Base-by-base conservation (phyloP, 177 flowering plant genomes). In the Vitis hybrid region DNA sequence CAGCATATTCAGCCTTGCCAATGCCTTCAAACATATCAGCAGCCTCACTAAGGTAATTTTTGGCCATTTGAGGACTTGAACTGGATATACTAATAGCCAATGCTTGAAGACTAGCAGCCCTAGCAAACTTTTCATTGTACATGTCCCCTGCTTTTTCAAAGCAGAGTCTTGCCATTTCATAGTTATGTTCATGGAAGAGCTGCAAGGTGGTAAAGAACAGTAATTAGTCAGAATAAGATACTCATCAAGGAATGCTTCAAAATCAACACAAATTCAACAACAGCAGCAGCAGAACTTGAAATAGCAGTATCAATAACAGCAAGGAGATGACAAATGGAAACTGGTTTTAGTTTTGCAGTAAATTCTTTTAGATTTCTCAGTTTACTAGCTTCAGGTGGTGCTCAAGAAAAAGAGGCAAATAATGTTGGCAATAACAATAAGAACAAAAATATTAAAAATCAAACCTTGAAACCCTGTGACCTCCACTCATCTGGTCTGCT, bases 401-500 rank as follows among this genome's bases (percentile, higher is more conserved):
- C 45, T 33, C 5, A 33, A 4, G 7, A 6, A 33, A 33, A 33
- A 33, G 45, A 52, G 0, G 14, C 1, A 52, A 52, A 52, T 52
- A 11, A 52, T 4, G 45, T 33, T 33, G 45, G 45, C 45, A 52
- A 52, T 52, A 0, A 11, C 56, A 52, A 51, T 51, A 15, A 52
- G 13, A 52, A 52, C n/a, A 52, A 12, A 12, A 52, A 12, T 52
- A 15, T 13, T 52, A 52, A 52, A 12, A 52, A 52, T 52, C 55
- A 59, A 15, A 66, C 77, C 77, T 74, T 74, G 14, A 50, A 49
- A 16, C 77, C 77, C 8, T 55, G 69, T 2, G 29, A 50, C 58
- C 21, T 70, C 77, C 77, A 70, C 12, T 74, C 74, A 61, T 74
- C 73, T 39, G 3, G 11, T 12, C 66, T 74, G 53, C 73, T 70